These are phyloP conservation scores for Alternaria sp. DNA, from an alignment of 2,329 filamentous ascomycete species.

Conservation along the genomic window DNA sequence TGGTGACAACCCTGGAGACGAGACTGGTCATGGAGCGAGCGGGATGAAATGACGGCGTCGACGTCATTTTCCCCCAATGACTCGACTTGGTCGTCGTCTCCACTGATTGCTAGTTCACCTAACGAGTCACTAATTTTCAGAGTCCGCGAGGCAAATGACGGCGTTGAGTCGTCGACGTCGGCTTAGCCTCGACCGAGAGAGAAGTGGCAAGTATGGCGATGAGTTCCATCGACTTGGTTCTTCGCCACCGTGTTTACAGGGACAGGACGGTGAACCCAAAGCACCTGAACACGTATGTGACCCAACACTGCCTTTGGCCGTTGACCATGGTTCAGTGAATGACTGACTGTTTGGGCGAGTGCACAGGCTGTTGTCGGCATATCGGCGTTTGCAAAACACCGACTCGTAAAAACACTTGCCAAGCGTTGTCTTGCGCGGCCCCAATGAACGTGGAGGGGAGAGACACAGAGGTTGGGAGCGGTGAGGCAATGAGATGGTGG, in stretches of 20 bases:
- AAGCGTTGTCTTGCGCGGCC: conserved; percentile 5
- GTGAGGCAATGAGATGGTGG: conserved; percentile 10
- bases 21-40: background rate
- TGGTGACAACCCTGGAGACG: background rate
- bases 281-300: background rate
- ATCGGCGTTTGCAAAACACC: conserved; percentile 19
- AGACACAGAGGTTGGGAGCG: conserved; percentile 1
- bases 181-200: background rate
- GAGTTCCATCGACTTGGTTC: background rate
- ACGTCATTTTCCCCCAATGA: conserved; percentile 4
- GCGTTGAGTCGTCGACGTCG: background rate
- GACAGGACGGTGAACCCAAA: background rate
- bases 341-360: conserved; percentile 2
- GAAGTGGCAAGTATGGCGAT: background rate
- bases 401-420: conserved; percentile 12
- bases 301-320: conserved; percentile 2
- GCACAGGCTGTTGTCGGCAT: conserved; percentile 15
- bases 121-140: background rate
- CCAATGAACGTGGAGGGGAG: background rate
- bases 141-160: conserved; percentile 1
- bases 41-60: background rate
- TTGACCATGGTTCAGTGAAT: conserved; percentile 1
- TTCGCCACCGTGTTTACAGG: background rate
- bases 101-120: background rate
- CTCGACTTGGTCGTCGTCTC: background rate